Conservation (phyloP, 2,329 filamentous ascomycete species). For the Sordariomycetes sp. region DNA sequence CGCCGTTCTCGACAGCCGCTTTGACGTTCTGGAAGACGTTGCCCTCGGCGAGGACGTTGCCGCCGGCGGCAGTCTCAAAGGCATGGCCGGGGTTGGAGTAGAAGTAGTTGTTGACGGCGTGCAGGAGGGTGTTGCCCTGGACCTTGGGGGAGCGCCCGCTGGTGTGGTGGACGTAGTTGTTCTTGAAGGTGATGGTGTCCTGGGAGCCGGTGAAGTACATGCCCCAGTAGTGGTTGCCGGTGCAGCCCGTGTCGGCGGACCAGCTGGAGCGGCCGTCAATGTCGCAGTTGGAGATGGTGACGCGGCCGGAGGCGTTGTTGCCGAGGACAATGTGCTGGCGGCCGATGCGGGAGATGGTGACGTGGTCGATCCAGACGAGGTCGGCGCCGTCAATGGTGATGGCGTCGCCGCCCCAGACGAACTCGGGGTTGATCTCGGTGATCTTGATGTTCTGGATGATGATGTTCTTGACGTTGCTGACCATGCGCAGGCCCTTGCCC, state of each 20-base stretch:
- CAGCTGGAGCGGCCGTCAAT: constrained; percentile 41
- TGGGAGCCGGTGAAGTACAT: constrained; percentile 19
- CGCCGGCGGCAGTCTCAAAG: constrained; percentile 34
- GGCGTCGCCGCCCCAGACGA: constrained; percentile 52
- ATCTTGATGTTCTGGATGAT: constrained; percentile 52
- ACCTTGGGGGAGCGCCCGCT: constrained; percentile 49
- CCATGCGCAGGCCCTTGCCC: constrained; percentile 46
- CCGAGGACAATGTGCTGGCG: constrained; percentile 2
- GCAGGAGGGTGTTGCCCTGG: constrained; percentile 43
- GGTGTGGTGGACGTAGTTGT: constrained; percentile 31
- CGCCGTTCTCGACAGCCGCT: constrained; percentile 18
- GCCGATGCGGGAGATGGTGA: constrained; percentile 29
- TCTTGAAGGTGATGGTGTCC: constrained; percentile 11
- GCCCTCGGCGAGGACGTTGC: constrained; percentile 35
- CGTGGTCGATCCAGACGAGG: constrained; percentile 41
- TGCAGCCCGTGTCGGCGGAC: constrained; percentile 20
- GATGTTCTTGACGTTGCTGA: constrained; percentile 38
- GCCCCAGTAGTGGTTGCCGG: constrained; percentile 21
- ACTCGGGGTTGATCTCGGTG: constrained; percentile 45
- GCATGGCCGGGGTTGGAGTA: constrained; percentile 45
- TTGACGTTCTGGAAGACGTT: constrained; percentile 48
- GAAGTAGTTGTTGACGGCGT: constrained; percentile 56
- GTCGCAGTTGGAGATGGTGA: constrained; percentile 52
- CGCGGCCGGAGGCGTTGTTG: constrained; percentile 36
- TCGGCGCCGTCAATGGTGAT: constrained; percentile 41